These are phyloP conservation scores for Handroanthus guayacan DNA, from an alignment of 257 asterid species.

Conservation along the genomic window DNA sequence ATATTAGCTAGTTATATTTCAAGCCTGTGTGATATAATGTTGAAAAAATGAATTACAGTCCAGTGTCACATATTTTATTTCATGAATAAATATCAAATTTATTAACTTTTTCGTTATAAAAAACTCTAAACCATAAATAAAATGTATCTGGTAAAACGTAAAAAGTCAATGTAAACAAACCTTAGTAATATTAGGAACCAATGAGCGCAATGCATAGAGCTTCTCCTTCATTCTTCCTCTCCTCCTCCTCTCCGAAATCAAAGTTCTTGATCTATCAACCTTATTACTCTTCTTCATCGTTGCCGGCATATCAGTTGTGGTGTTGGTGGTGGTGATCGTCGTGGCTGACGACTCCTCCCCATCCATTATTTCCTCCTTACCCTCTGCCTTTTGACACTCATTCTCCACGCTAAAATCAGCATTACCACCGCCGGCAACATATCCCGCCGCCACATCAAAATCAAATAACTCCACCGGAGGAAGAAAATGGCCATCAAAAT, in stretches of 20 bases:
- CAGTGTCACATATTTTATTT: no score
- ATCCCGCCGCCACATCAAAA: conserved; percentile 29
- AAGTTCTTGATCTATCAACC: conserved; percentile 66
- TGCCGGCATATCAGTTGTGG: conserved; percentile 15
- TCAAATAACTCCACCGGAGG: conserved; percentile 40
- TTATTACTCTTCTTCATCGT: conserved; percentile 32
- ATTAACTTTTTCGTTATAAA: no score
- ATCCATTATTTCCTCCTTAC: conserved; percentile 32
- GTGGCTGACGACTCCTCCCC: conserved; percentile 50
- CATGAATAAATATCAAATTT: no score
- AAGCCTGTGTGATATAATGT: no score
- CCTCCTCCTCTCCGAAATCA: conserved; percentile 75
- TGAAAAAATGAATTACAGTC: no score
- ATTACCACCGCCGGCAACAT: no score
- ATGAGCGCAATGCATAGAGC: conserved; percentile 76
- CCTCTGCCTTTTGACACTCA: background rate
- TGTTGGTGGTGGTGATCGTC: conserved; percentile 17
- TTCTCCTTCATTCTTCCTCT: conserved; percentile 92
- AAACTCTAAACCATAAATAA: no score
- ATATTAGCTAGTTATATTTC: no score
- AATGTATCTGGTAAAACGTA: background rate
- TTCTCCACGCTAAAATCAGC: no score
- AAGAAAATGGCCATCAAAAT: conserved; percentile 19
- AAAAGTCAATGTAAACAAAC: conserved; percentile 28
- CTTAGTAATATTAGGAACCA: conserved; percentile 90